Conservation (phyloP, 2,329 filamentous ascomycete species). For the Xylariaceae sp. region DNA sequence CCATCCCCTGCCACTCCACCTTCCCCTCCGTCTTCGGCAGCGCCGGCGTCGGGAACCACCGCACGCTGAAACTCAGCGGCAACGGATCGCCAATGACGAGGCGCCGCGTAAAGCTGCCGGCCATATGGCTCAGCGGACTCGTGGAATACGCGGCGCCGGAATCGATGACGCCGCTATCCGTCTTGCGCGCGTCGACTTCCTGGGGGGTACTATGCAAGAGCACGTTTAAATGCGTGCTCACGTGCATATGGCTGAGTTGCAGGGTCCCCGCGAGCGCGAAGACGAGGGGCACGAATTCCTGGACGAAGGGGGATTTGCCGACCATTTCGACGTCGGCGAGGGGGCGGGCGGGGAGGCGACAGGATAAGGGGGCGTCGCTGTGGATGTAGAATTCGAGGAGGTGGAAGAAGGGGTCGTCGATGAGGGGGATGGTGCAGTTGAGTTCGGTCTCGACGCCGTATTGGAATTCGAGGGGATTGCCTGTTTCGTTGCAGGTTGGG, state of each 20-base stretch:
- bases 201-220: constrained; percentile 67
- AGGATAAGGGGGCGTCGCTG: constrained; percentile 87
- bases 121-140: constrained; percentile 60
- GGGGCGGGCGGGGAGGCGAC: constrained; percentile 79
- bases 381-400: constrained; percentile 96
- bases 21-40: constrained; percentile 63
- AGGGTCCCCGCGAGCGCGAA: constrained; percentile 86
- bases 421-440: constrained; percentile 76
- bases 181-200: constrained; percentile 58
- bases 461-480: constrained; percentile 71
- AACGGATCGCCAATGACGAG: constrained; percentile 85
- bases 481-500: constrained; percentile 83
- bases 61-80: constrained; percentile 70
- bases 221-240: constrained; percentile 85
- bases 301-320: constrained; percentile 43
- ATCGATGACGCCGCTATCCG: constrained; percentile 71
- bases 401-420: constrained; percentile 78
- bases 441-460: constrained; percentile 79
- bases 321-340: constrained; percentile 49
- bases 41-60: constrained; percentile 77
- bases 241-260: constrained; percentile 82
- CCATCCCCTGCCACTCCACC: constrained; percentile 61
- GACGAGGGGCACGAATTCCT: constrained; percentile 74
- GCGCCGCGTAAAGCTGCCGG: constrained; percentile 50
- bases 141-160: constrained; percentile 84